Evolutionary conservation across 2,329 filamentous ascomycete species (phyloP).

Genomic region (Xylaria sp.): DNA sequence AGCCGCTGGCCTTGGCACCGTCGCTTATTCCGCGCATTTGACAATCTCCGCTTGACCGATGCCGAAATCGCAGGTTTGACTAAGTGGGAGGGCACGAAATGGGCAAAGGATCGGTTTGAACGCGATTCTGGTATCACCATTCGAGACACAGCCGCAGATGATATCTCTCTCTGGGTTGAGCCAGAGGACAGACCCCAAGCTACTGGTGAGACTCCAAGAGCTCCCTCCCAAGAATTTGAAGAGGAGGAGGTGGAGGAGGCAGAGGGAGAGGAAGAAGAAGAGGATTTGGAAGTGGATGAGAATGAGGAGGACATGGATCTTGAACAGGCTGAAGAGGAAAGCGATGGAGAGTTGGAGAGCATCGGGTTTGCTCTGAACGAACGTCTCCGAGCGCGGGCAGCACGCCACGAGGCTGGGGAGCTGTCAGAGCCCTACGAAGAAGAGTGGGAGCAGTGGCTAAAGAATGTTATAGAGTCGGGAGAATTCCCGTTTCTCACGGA

Average conservation of each 20-base stretch:
- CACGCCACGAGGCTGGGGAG: conserved; percentile 70
- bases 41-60: conserved; percentile 73
- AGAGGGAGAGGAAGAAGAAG: background rate
- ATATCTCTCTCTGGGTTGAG: conserved; percentile 71
- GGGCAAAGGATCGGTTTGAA: conserved; percentile 85
- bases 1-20: conserved; percentile 81
- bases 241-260: conserved; percentile 26
- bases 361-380: conserved; percentile 72
- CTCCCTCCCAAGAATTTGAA: conserved; percentile 50
- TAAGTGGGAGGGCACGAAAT: conserved; percentile 85
- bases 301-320: conserved; percentile 55
- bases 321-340: conserved; percentile 68
- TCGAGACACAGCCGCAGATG: conserved; percentile 76
- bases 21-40: conserved; percentile 80
- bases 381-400: conserved; percentile 72
- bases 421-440: conserved; percentile 71
- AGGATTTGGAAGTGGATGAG: conserved; percentile 15
- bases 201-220: conserved; percentile 40
- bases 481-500: conserved; percentile 62
- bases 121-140: conserved; percentile 77
- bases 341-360: conserved; percentile 65
- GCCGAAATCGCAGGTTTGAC: conserved; percentile 77
- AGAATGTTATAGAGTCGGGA: conserved; percentile 74
- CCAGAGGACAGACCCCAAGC: conserved; percentile 52
- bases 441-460: conserved; percentile 80